Percentiles rank a stretch among this genome's conserved stretches.
These are phyloP conservation scores for Fusarium scirpi DNA, from an alignment of 2,329 filamentous ascomycete genomes.

Conservation along the genomic window DNA sequence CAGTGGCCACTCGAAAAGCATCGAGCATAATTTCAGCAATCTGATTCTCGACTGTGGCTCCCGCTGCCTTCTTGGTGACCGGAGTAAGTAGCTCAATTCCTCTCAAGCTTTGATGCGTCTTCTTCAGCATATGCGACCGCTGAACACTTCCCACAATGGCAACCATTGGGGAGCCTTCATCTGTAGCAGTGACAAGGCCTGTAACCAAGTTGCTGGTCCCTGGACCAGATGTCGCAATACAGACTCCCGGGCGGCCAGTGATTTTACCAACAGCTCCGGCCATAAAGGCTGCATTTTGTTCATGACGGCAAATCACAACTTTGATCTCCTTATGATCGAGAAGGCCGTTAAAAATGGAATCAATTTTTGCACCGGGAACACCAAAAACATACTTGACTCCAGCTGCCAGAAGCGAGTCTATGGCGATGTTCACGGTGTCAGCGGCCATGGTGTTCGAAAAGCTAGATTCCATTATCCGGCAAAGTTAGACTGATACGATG, in stretches of 20 bases:
- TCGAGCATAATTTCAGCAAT: neutral
- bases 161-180: neutral
- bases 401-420: neutral
- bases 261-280: too few species aligned
- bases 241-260: neutral
- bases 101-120: neutral
- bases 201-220: neutral
- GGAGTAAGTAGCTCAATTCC: neutral
- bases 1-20: neutral
- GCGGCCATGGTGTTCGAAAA: too few species aligned
- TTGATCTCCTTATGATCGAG: neutral
- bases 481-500: too few species aligned
- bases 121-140: neutral
- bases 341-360: neutral
- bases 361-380: neutral
- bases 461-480: too few species aligned
- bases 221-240: neutral
- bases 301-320: too few species aligned
- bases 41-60: neutral
- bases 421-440: neutral
- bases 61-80: neutral
- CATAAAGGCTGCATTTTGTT: too few species aligned
- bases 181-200: neutral
- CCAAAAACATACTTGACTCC: neutral
- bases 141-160: neutral